Evolutionary conservation across 108 stramenopile genomes (phyloP), one percentile per base, ranked within the genome.

Genomic region (Skeletonema tropicum): DNA sequence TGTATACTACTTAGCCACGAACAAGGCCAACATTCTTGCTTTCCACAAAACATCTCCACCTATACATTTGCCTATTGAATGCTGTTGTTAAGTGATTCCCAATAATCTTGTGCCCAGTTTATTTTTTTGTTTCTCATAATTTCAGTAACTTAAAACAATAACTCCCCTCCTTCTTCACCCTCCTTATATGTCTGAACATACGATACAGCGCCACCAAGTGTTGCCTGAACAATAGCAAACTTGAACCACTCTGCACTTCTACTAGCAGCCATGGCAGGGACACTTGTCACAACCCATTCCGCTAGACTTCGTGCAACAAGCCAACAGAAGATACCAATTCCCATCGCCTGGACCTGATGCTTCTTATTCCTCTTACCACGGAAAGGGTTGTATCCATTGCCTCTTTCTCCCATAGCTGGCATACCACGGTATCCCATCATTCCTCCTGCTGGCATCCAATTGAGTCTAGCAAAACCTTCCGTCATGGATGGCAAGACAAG

Each of bases 401-500:
- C 33, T 3, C 68, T 36, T 58, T 94, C 88, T 15, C 52, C 77
- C 61, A 75, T 79, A 14, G 66, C 75, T 8, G 87, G 84, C 89
- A 94, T 88, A 14, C 93, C 93, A 6, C 93, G 84, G 66, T 87
- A 90, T 3, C 82, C 87, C 70, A 94, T 86, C 85, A 92, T 90
- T 19, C 88, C 91, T 30, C 90, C 87, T 32, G 88, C 89, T 17
- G 90, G 73, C 39, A 94, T 59, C 89, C 90, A 91, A 25, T 90
- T 87, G 71, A 94, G 76, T n/a, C 88, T 71, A 15, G 77, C 75
- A 59, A 90, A 68, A 49, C 84, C 84, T 26, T 86, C 85, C 21
- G 86, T 79, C 10, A 87, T 71, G 21, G 93, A 85, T 36, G 93
- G 91, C 33, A 87, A 59, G 13, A 85, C 72, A 15, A 88, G 66